phyloP scores from a whole-genome alignment of 495 filamentous ascomycete species.

The Bathelium albidoporum region DNA sequence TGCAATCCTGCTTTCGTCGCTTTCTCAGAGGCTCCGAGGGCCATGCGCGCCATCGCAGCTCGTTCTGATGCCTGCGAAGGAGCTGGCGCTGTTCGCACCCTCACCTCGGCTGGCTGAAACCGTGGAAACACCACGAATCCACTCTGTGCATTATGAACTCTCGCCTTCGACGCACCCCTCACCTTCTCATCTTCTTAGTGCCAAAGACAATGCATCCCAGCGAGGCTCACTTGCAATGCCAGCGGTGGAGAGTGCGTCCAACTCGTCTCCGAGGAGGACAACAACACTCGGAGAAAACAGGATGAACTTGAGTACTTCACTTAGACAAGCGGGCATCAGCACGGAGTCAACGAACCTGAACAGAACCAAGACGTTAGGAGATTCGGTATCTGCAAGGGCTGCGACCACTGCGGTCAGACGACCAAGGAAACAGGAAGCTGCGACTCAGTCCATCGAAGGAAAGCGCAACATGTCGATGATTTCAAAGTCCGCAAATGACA shows the following conservation, averaged over 20 bases:
- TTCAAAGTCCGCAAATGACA: neutral
- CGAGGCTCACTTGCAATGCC: too few species aligned
- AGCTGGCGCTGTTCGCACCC: neutral
- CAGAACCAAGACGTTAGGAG: neutral
- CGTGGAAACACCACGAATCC: neutral
- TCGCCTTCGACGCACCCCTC: too few species aligned
- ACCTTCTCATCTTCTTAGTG: too few species aligned
- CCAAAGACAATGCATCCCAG: too few species aligned
- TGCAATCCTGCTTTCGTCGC: neutral
- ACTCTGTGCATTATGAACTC: too few species aligned
- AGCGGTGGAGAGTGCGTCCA: too few species aligned
- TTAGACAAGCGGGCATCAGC: too few species aligned
- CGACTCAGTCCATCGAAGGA: neutral
- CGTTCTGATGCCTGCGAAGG: neutral
- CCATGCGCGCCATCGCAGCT: neutral
- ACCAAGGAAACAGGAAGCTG: neutral
- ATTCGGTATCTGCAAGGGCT: neutral
- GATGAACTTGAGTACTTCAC: too few species aligned
- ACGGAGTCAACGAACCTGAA: too few species aligned
- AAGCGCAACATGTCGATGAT: neutral
- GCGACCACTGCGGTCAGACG: neutral
- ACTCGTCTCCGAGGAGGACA: too few species aligned
- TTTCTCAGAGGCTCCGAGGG: neutral
- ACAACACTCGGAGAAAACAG: too few species aligned
- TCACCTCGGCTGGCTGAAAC: neutral